phyloP scores from a whole-genome alignment of 441 rosid species.

The Eugenia klotzschiana region DNA sequence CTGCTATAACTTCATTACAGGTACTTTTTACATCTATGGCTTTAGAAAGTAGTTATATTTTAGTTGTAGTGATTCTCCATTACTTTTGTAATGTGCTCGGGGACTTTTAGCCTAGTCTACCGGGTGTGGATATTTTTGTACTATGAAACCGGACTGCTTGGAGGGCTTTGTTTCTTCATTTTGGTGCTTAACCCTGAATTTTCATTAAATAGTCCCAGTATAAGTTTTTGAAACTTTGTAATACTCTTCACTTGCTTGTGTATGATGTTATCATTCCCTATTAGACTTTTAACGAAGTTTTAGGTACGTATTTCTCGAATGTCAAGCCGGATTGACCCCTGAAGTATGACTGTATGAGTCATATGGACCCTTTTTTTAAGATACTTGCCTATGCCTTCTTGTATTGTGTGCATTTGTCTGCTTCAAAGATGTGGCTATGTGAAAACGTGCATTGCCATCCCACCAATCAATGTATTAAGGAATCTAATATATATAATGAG shows the following conservation, averaged over 20 bases:
- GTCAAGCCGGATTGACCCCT: background rate
- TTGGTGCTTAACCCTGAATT: background rate
- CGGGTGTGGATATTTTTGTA: background rate
- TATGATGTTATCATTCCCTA: background rate
- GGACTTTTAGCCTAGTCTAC: background rate
- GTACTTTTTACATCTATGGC: conserved; percentile 8
- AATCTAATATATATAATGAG: background rate
- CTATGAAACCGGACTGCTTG: background rate
- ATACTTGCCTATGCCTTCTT: background rate
- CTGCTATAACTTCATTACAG: conserved; percentile 63
- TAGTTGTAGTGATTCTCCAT: background rate
- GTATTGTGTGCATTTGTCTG: background rate
- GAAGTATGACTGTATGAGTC: background rate
- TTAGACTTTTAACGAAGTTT: background rate
- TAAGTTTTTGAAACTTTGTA: background rate
- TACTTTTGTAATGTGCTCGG: background rate
- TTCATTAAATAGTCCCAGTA: background rate
- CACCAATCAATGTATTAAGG: background rate
- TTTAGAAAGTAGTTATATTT: background rate
- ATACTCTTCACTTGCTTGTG: background rate
- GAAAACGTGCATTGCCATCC: background rate
- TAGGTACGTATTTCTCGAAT: background rate
- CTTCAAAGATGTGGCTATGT: background rate
- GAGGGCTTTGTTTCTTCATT: background rate
- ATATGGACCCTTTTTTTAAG: background rate